Evolutionary conservation across 345 rosid genomes (phyloP), one percentile per base, ranked within the genome.

Genomic region (Hevea brasiliensis): DNA sequence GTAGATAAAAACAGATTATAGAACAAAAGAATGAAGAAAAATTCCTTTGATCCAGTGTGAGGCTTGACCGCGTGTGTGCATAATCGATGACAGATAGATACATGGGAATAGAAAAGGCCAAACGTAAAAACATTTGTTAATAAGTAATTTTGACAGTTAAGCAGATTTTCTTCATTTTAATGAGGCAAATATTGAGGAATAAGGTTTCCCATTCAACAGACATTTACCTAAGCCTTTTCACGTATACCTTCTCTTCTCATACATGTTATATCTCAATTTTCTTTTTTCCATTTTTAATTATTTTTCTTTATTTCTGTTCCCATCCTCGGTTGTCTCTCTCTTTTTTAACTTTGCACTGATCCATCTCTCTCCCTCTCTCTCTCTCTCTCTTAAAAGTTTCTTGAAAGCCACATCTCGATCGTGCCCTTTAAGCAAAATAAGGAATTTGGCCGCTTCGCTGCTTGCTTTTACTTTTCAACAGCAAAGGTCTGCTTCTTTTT

Each of bases 171-270:
- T 80, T 87, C 84, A 87, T 74, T 74, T 65, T 78, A 78, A 77
- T 78, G 76, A 81, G 90, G 87, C 89, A 84, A 83, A 67, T 71
- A 75, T 72, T 81, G 63, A 67, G 90, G 93, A 76, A 76, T 71
- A 70, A 82, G 89, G 93, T 89, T 83, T 84, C 89, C 90, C 83
- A 70, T 85, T 87, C 90, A 85, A 85, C 87, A 78, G 86, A 89
- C 92, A 87, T 76, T 72, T 75, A 80, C 83, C 86, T 53, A 59
- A 69, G 50, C 75, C 37, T 61, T 73, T 48, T 61, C 58, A 20
- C n/a, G 4, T 32, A 32, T 4, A 32, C 37, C 2, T 4, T 32
- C 4, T 32, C 37, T 1, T 32, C 37, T 32, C 3, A 32, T 32
- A 32, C 37, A 32, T 23, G 1, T 35, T 65, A 5, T 18, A 10